A percentile compares a stretch with the other conserved stretches of the same genome.
Conservation (phyloP, 2,329 filamentous ascomycete species). For the Colletotrichum tofieldiae region DNA sequence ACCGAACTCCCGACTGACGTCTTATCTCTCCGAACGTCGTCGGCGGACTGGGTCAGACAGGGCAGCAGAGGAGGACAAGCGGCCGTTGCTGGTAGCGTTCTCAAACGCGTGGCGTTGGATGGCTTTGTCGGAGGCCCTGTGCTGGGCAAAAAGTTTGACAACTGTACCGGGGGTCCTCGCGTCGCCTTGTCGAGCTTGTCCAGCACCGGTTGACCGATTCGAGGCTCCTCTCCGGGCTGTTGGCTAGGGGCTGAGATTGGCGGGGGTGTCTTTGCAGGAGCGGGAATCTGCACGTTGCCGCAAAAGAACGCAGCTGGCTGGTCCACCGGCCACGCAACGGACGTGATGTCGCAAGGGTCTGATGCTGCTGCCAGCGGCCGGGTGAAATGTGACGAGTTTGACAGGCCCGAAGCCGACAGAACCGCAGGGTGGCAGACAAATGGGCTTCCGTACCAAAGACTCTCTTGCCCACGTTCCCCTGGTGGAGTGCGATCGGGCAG, state of each 20-base stretch:
- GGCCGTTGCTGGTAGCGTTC: conserved; percentile 28
- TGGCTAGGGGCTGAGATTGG: conserved; percentile 42
- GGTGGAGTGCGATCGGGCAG: not conserved
- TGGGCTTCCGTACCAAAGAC: conserved; percentile 18
- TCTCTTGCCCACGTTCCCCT: conserved; percentile 7
- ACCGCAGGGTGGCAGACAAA: conserved; percentile 27
- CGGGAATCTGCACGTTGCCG: conserved; percentile 45
- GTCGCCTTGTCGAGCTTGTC: conserved; percentile 21
- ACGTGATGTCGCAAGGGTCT: conserved; percentile 37
- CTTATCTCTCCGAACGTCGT: conserved; percentile 54
- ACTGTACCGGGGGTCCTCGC: conserved; percentile 18
- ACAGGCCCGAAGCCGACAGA: conserved; percentile 36
- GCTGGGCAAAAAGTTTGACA: conserved; percentile 20
- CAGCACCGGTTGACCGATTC: conserved; percentile 40
- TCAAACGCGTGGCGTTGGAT: conserved; percentile 44
- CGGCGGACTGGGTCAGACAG: conserved; percentile 44
- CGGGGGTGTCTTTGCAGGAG: conserved; percentile 32
- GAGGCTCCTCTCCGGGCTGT: conserved; percentile 42
- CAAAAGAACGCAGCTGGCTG: conserved; percentile 41
- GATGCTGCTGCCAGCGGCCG: conserved; percentile 11
- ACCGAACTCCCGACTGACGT: conserved; percentile 36
- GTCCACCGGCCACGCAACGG: conserved; percentile 38
- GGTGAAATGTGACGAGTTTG: conserved; percentile 39
- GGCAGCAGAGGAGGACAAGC: conserved; percentile 19
- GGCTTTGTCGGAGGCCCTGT: conserved; percentile 25